Base-by-base conservation (phyloP, 192 early-diverging fungal species). In the Dissophora globulifera region DNA sequence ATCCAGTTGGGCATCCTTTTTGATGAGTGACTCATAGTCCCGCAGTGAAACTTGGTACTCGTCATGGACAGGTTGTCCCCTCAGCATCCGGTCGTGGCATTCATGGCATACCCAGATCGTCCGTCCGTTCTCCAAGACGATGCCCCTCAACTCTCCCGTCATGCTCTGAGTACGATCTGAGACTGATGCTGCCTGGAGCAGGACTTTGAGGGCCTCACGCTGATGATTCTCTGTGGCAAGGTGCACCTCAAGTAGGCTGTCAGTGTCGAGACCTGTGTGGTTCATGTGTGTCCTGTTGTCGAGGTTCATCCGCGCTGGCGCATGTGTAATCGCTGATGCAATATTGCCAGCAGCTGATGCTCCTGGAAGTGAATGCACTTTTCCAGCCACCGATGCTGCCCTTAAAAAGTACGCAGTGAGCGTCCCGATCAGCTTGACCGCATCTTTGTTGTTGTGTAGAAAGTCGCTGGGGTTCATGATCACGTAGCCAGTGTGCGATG, bases 71-170 rank as follows among this genome's bases (percentile, higher is more conserved):
- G 38, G 42, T 17, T 58, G 17, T 2, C 56, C 56, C 42, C 35
- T 58, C 41, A 58, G 17, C 56, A 58, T 58, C 25, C 6, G 22
- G 35, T 58, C 56, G 46, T 58, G 35, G 25, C 56, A 58, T n/a
- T 58, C 56, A 9, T 58, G 32, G 56, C 56, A 58, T 4, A 58
- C 56, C 56, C 56, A 58, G 30, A 58, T 58, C 2, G 56, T 58
- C 27, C 41, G 40, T 11, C 56, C 56, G 23, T 35, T 35, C 9
- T 20, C n/a, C 56, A 58, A 20, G 6, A 58, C 56, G 17, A 58
- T 38, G 11, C 56, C 56, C 12, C 35, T 43, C 56, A 58, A n/a
- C 25, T 58, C 56, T 43, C 56, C 56, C 20, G 56, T 58, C 56
- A 58, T 58, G 42, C 56, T 58, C 25, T 58, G 40, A 2, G 56